Conservation (phyloP, 306 rosid genomes). For the Cucurbita argyrosperma region DNA sequence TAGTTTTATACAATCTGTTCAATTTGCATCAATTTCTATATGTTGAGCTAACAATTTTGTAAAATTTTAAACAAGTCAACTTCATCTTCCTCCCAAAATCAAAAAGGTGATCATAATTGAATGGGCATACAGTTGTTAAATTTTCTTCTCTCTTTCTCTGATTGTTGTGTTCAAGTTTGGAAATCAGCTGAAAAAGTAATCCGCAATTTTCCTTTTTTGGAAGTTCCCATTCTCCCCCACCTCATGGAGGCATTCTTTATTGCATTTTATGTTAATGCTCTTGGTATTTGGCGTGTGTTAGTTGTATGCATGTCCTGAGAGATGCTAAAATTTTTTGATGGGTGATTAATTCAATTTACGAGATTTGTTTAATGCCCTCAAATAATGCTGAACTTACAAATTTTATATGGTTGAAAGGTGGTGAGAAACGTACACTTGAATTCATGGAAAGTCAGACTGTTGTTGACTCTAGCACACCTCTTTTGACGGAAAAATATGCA, state of each 20-base stretch:
- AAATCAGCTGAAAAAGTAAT: neutral
- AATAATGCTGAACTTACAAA: neutral
- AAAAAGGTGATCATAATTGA: neutral
- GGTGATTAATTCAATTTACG: neutral
- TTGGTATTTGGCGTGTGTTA: neutral
- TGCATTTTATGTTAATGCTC: neutral
- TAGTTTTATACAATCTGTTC: neutral
- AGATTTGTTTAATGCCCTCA: neutral
- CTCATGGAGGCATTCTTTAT: neutral
- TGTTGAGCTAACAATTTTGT: neutral
- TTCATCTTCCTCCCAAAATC: neutral
- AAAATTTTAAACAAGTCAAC: neutral
- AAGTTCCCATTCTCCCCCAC: neutral
- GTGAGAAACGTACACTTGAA: slow-evolving; percentile 77
- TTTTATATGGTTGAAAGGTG: slow-evolving; percentile 39
- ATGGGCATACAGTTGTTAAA: neutral
- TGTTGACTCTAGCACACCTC: slow-evolving; percentile 59
- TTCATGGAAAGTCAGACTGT: slow-evolving; percentile 69
- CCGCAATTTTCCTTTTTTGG: neutral
- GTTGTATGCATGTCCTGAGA: neutral
- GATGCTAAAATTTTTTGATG: neutral
- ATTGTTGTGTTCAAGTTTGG: neutral
- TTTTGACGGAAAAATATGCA: slow-evolving; percentile 57
- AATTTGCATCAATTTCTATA: neutral
- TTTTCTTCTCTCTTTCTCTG: neutral